Base-by-base conservation (phyloP, 169 alveolate species). In the Plasmodium sp. region DNA sequence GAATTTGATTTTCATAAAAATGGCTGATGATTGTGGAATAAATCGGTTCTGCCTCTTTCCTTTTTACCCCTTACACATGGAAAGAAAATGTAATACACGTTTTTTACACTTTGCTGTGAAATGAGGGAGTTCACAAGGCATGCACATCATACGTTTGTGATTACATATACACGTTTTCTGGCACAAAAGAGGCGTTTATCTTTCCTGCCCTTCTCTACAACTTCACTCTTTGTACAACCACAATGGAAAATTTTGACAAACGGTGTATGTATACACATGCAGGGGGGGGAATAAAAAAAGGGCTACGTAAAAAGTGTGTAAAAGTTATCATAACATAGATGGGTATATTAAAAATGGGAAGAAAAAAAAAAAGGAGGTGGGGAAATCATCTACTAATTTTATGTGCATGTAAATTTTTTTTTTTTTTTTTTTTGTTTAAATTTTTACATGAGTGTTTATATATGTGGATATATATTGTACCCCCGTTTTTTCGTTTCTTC, bases 221-320 rank as follows among this genome's bases (percentile, higher is more conserved):
- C 73, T 39, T 56, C 71, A 88, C 33, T 73, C 82, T 79, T 22
- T 51, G 71, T 80, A 80, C 88, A 88, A 88, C 84, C 94, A 88
- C 90, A 88, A 79, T 79, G 72, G 80, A 77, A 77, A 58, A 5
- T 22, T 73, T 79, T 79, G 84, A 79, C 84, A 88, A 88, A 58
- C 62, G 62, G 31, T 88, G 39, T 79, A 45, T 80, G 45, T 79
- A 77, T 22, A 67, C 45, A 41, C 18, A 41, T 84, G 83, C 31
- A 33, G 71, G 51, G 48, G 48, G 92, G 16, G 33, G 36, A 84
- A 84, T 67, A 88, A 79, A 58, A 39, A 67, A 67, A 67, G 39
- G 77, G 77, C 16, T 79, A 36, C 73, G 43, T 33, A 36, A 62
- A 79, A 79, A 5, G 34, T 80, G 80, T 79, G 81, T 67, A 85